Conservation (phyloP, 305 asterid genomes). For the Euphrasia arctica region DNA sequence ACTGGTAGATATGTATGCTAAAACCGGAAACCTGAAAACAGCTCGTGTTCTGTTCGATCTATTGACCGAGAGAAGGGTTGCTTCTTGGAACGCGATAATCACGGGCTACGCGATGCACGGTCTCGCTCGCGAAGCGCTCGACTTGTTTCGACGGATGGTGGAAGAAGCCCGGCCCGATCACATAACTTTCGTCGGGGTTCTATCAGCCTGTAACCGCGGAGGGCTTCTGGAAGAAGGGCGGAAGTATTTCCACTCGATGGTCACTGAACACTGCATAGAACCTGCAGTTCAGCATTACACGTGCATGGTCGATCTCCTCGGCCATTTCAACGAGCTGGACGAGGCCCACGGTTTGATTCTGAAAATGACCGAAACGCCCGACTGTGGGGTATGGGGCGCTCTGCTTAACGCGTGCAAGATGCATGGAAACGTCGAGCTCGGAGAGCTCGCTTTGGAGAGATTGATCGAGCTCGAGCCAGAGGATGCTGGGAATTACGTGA, state of each 20-base stretch:
- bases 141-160: neutral
- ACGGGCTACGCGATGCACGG: neutral
- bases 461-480: neutral
- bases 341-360: neutral
- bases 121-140: neutral
- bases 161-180: neutral
- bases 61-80: neutral
- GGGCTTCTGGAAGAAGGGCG: neutral
- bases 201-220: conserved; percentile 2
- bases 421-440: neutral
- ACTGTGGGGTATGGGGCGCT: neutral
- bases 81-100: neutral
- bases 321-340: neutral
- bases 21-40: neutral
- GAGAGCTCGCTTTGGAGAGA: neutral
- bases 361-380: neutral
- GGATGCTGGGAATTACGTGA: neutral
- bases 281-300: neutral
- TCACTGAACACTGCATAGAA: neutral
- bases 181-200: neutral
- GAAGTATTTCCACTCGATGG: neutral
- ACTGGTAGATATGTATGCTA: neutral
- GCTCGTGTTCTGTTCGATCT: neutral
- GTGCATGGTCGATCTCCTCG: conserved; percentile 2
- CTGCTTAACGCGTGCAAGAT: neutral